Percentiles rank a stretch among this genome's conserved stretches.
Evolutionary conservation across 345 rosid species (phyloP).

Genomic region (Atalantia buxifolia): DNA sequence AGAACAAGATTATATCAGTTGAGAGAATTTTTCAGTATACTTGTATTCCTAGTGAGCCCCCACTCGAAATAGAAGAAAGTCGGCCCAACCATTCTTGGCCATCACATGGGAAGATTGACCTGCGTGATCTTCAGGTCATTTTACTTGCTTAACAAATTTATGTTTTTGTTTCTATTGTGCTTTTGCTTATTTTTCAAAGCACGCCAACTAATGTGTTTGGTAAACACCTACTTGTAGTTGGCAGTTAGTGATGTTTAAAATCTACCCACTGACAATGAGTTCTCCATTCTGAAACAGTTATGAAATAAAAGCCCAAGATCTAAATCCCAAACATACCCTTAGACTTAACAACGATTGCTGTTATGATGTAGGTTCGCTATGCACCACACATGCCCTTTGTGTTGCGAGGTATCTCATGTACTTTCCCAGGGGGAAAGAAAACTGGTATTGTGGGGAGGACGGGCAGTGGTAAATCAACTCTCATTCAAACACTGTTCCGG

Average conservation of each 20-base stretch:
- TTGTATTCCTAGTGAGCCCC: conserved; percentile 1
- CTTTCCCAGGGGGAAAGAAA: conserved; percentile 68
- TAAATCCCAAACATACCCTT: background rate
- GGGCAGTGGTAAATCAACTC: conserved; percentile 89
- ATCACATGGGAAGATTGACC: background rate
- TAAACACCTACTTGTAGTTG: background rate
- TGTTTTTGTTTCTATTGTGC: background rate
- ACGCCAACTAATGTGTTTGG: background rate
- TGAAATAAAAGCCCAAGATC: background rate
- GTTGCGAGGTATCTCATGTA: conserved; percentile 71
- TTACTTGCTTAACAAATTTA: background rate
- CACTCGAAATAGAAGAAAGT: background rate
- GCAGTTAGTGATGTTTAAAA: background rate
- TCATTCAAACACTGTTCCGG: conserved; percentile 79
- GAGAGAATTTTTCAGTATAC: conserved; percentile 14
- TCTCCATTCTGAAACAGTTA: background rate
- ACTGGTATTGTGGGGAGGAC: conserved; percentile 94
- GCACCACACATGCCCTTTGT: conserved; percentile 85
- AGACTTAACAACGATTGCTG: background rate
- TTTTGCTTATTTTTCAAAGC: background rate
- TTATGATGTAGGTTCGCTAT: conserved; percentile 56
- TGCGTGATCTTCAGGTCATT: conserved; percentile 5
- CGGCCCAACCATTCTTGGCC: background rate
- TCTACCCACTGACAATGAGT: background rate
- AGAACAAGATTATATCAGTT: background rate